A percentile compares a stretch with the other conserved stretches of the same genome.
Evolutionary conservation across 331 rosid species (phyloP).

Genomic region (Acacia concinna): DNA sequence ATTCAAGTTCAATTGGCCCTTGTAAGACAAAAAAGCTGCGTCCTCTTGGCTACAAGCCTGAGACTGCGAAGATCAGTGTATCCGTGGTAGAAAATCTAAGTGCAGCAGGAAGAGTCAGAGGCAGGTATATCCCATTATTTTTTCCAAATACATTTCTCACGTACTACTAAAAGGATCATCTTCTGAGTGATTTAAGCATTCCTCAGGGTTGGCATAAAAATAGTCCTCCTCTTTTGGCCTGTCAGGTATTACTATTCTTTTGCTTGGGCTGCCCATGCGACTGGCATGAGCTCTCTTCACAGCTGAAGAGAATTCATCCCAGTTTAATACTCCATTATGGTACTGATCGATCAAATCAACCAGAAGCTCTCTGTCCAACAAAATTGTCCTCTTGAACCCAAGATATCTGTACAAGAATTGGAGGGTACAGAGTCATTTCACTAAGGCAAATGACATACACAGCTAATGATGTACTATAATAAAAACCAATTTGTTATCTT

Average conservation of each 20-base stretch:
- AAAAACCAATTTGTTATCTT: no score
- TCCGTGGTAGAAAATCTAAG: constrained; percentile 43
- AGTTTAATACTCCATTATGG: constrained; percentile 44
- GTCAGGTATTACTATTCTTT: constrained; percentile 74
- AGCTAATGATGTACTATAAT: no score
- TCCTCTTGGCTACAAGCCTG: constrained; percentile 30
- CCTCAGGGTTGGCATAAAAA: constrained; percentile 83
- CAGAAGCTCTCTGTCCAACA: constrained; percentile 72
- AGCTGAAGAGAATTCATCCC: constrained; percentile 78
- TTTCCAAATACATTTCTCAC: constrained; percentile 40
- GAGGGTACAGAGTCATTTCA: constrained; percentile 24
- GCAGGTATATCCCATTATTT: constrained; percentile 39
- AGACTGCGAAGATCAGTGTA: constrained; percentile 33
- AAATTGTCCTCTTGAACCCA: constrained; percentile 78
- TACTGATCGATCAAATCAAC: constrained; percentile 81
- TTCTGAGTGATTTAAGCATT: constrained; percentile 61
- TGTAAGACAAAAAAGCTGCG: constrained; percentile 43
- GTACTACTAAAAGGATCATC: constrained; percentile 54
- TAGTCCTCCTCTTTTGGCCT: constrained; percentile 89
- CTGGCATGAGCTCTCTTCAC: constrained; percentile 70
- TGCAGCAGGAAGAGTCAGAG: constrained; percentile 35
- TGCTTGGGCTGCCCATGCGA: constrained; percentile 74
- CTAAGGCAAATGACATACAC: no score
- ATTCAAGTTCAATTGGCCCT: constrained; percentile 38
- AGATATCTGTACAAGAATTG: constrained; percentile 58